Evolutionary conservation across 768 basidiomycete species (phyloP).

Genomic region (Vararia minispora): DNA sequence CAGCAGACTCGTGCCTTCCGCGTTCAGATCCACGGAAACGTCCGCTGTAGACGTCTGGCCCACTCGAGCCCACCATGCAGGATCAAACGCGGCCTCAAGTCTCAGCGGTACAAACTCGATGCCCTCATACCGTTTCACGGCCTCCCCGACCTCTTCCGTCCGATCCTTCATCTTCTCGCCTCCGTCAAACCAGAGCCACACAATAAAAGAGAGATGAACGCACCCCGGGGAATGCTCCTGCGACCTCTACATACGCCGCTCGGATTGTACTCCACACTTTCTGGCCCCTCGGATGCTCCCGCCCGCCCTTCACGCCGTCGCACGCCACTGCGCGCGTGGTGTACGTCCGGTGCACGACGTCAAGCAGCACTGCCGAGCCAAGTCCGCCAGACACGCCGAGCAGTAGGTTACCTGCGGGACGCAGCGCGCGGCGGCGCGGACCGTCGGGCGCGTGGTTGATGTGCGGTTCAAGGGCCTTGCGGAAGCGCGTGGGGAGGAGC

Average conservation of each 20-base stretch:
- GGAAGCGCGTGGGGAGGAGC: slow-evolving; percentile 51
- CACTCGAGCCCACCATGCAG: slow-evolving; percentile 49
- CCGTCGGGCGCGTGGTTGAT: slow-evolving; percentile 47
- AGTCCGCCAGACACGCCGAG: slow-evolving; percentile 74
- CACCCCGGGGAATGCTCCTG: slow-evolving; percentile 50
- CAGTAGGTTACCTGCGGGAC: slow-evolving; percentile 57
- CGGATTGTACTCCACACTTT: slow-evolving; percentile 50
- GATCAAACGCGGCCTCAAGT: slow-evolving; percentile 67
- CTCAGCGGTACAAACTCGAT: slow-evolving; percentile 53
- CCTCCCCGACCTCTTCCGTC: slow-evolving; percentile 36
- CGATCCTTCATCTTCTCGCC: slow-evolving; percentile 38
- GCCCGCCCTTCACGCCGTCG: slow-evolving; percentile 37
- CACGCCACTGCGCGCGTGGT: slow-evolving; percentile 24
- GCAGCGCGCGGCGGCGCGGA: slow-evolving; percentile 45
- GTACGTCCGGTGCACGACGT: slow-evolving; percentile 53
- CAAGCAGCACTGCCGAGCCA: slow-evolving; percentile 61
- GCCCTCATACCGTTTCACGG: slow-evolving; percentile 36
- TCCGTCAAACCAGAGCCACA: not conserved
- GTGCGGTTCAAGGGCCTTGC: slow-evolving; percentile 49
- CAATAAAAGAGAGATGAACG: slow-evolving; percentile 17
- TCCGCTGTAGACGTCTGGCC: slow-evolving; percentile 11
- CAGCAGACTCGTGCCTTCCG: slow-evolving; percentile 32
- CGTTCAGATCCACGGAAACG: slow-evolving; percentile 35
- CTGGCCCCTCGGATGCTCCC: slow-evolving; percentile 52
- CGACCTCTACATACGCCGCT: slow-evolving; percentile 64